A percentile compares a stretch with the other conserved stretches of the same genome.
Conservation (phyloP, 768 basidiomycete genomes). For the Amanita rubescens region DNA sequence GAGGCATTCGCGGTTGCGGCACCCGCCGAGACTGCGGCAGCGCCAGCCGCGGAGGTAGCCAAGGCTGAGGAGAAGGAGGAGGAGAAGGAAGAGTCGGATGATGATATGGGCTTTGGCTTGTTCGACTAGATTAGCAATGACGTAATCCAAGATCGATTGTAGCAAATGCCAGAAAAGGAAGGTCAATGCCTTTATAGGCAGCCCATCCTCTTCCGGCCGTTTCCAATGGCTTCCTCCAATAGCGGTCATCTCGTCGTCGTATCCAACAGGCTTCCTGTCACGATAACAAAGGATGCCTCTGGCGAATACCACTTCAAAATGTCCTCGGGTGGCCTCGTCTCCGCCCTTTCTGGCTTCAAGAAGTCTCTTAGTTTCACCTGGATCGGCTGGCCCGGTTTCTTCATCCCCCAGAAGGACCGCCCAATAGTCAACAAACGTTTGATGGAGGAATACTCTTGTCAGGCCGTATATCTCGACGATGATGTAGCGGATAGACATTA, state of each 20-base stretch:
- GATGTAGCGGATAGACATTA: constrained; percentile 98
- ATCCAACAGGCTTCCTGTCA: constrained; percentile 91
- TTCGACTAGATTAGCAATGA: constrained; percentile 52
- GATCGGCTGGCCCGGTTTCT: constrained; percentile 94
- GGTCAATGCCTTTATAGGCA: neutral
- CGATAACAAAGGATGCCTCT: constrained; percentile 86
- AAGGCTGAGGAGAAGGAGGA: constrained; percentile 70
- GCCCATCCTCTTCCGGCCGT: neutral
- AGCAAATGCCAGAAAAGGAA: neutral
- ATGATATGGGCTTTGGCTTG: constrained; percentile 93
- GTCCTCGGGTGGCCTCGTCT: constrained; percentile 97
- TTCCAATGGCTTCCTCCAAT: constrained; percentile 13
- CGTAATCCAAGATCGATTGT: neutral
- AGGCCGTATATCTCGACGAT: constrained; percentile 96
- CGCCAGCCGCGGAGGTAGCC: constrained; percentile 51
- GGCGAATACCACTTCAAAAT: constrained; percentile 99
- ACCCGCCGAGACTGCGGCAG: constrained; percentile 47
- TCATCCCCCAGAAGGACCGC: constrained; percentile 91
- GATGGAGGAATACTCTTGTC: constrained; percentile 92
- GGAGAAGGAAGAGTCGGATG: constrained; percentile 82
- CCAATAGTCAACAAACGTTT: constrained; percentile 85
- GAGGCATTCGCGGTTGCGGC: constrained; percentile 91
- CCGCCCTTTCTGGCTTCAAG: constrained; percentile 95
- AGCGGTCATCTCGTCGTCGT: constrained; percentile 83
- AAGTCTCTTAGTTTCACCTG: constrained; percentile 97